phyloP scores from a whole-genome alignment of 2,329 filamentous ascomycete species.

The Cercospora sp. region DNA sequence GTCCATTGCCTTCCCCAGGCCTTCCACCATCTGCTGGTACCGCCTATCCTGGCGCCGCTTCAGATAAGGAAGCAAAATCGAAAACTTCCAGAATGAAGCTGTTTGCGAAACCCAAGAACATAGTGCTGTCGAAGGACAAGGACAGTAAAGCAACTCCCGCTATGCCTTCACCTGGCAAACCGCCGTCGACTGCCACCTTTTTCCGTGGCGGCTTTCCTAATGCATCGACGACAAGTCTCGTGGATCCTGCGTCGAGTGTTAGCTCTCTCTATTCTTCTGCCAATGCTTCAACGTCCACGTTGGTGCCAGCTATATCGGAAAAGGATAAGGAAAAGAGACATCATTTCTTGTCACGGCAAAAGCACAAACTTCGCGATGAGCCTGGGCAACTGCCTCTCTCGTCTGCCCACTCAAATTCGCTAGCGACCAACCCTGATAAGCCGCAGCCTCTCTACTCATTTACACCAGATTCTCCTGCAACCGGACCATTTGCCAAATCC shows the following conservation, averaged over 20 bases:
- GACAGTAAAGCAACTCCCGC: constrained; percentile 65
- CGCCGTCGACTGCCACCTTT: constrained; percentile 56
- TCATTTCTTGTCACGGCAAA: constrained; percentile 76
- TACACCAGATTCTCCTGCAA: constrained; percentile 71
- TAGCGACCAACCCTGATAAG: constrained; percentile 71
- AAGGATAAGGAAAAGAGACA: constrained; percentile 77
- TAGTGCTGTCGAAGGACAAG: constrained; percentile 67
- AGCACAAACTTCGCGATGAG: constrained; percentile 72
- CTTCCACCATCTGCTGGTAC: constrained; percentile 23
- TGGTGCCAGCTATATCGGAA: constrained; percentile 60
- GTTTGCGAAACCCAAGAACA: constrained; percentile 71
- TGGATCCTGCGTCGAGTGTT: constrained; percentile 58
- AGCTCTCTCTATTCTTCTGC: constrained; percentile 70
- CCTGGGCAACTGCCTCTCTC: constrained; percentile 68
- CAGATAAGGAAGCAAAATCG: constrained; percentile 62
- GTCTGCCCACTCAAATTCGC: constrained; percentile 74
- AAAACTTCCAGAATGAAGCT: constrained; percentile 78
- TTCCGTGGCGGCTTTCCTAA: constrained; percentile 64
- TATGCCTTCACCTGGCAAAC: constrained; percentile 63
- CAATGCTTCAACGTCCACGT: constrained; percentile 76
- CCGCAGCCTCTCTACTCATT: constrained; percentile 79
- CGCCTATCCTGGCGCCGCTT: constrained; percentile 28
- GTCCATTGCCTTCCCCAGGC: constrained; percentile 50
- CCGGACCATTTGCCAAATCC: constrained; percentile 73
- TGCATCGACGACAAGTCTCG: constrained; percentile 69